These are phyloP conservation scores for Fraxinus ornus DNA, from an alignment of 305 asterid species.

Conservation along the genomic window DNA sequence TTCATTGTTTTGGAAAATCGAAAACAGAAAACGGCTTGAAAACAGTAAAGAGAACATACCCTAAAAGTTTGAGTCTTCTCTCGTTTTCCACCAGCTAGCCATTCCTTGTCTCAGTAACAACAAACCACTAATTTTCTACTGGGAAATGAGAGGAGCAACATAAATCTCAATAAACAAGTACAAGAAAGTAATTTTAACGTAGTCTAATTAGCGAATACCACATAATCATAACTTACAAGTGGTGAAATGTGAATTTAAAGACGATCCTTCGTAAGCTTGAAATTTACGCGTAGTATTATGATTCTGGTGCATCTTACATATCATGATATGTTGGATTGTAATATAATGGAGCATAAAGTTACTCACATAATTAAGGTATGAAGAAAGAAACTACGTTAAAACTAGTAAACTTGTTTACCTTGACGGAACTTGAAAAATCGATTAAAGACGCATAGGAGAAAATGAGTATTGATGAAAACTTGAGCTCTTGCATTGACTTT, in stretches of 20 bases:
- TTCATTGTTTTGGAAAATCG: no score
- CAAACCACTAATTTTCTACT: neutral
- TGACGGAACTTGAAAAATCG: neutral
- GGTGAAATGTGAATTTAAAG: neutral
- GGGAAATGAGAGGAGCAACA: neutral
- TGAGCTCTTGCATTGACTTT: neutral
- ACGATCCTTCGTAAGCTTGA: neutral
- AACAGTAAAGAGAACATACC: no score
- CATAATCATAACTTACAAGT: neutral
- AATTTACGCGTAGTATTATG: neutral
- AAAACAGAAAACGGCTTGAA: no score
- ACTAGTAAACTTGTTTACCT: neutral
- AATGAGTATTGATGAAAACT: neutral
- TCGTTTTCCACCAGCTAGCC: neutral
- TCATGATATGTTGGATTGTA: neutral
- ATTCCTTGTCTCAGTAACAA: neutral
- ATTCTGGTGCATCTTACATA: neutral
- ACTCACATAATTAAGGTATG: neutral
- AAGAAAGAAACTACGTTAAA: neutral
- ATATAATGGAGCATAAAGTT: no score
- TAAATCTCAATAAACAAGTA: neutral
- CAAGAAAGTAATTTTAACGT: neutral
- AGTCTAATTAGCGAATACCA: neutral
- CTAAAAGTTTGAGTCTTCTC: neutral
- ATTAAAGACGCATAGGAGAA: neutral